Evolutionary conservation across 306 rosid species (phyloP), one percentile per base, ranked within the genome.

Genomic region (Gleditsia sinensis): DNA sequence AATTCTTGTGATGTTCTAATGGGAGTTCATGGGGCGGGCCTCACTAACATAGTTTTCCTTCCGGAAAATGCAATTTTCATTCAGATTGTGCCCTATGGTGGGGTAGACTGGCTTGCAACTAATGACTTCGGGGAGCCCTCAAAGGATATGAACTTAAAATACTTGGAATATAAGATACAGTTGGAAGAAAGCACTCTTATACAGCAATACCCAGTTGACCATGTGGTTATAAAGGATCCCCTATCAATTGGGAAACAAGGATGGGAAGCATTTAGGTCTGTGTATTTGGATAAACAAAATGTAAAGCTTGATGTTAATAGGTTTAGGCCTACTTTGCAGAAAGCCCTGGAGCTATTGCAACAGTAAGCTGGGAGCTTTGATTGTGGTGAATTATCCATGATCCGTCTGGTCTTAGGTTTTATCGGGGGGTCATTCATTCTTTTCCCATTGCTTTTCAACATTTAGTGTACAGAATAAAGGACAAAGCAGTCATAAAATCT

Each of bases 21-120:
- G 96, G 98, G 98, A 64, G 92, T 94, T 78, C 96, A 94, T 71
- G 98, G 98, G 8, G 98, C 98, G 64, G 98, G 98, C 37, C 90
- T 93, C 30, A 84, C 98, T 0, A 93, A 93, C 92, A 82, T 91
- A 3, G 80, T 93, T 61, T 93, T 93, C 69, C 94, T 94, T 37
- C 98, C 98, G 0, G 80, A 85, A 58, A 89, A 88, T 77, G 97
- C 98, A 42, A 61, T 91, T 32, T 71, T 91, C 14, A 86, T 94
- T 62, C 97, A 94, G 77, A 71, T 93, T 16, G 86, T 91, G 71
- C 98, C 98, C 2, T 55, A 77, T 71, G 98, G 98, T 50, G 87
- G 88, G 7, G 74, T 81, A 7, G 91, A 93, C 4, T 91, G 92
- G 97, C 80, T 91, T n/a, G 91, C 90, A 21, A 75, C n/a, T 43